phyloP scores from a whole-genome alignment of 306 rosid genomes.

The Pterocarpus santalinus region DNA sequence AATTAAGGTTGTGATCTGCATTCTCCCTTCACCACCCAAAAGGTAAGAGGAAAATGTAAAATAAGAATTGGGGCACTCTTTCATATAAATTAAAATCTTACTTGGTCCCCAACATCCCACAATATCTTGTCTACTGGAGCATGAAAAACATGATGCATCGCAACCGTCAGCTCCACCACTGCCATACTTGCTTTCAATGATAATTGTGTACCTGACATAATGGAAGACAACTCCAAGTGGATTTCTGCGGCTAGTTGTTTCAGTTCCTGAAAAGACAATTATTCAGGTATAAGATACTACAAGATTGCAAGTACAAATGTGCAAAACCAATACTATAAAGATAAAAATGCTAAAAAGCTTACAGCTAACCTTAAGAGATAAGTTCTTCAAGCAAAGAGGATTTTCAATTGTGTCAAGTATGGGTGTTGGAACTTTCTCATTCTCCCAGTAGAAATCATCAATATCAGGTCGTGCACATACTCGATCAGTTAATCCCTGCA shows the following conservation, averaged over 20 bases:
- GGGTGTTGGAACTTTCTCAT: constrained; percentile 80
- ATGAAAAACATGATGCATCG: constrained; percentile 90
- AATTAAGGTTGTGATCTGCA: background rate
- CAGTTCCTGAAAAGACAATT: constrained; percentile 70
- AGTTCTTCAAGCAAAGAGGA: constrained; percentile 90
- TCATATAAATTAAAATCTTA: constrained; percentile 53
- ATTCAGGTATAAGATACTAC: constrained; percentile 43
- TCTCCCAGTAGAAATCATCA: constrained; percentile 74
- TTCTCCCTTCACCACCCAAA: constrained; percentile 7
- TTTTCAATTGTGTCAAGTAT: constrained; percentile 81
- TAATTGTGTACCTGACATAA: constrained; percentile 52
- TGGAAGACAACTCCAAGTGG: constrained; percentile 68
- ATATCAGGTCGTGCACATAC: constrained; percentile 62
- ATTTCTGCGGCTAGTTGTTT: constrained; percentile 85
- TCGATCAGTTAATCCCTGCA: constrained; percentile 63
- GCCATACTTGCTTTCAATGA: constrained; percentile 74
- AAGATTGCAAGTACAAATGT: constrained; percentile 27
- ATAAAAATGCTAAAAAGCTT: constrained; percentile 15
- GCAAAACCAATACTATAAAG: constrained; percentile 26
- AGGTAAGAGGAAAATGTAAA: background rate
- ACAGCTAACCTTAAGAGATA: constrained; percentile 71
- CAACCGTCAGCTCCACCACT: constrained; percentile 84
- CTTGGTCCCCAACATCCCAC: constrained; percentile 96
- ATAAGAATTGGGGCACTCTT: background rate
- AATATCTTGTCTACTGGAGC: constrained; percentile 88